Evolutionary conservation across 2,329 filamentous ascomycete genomes (phyloP), one percentile per base, ranked within the genome.

Genomic region (Sarocladium kiliense): DNA sequence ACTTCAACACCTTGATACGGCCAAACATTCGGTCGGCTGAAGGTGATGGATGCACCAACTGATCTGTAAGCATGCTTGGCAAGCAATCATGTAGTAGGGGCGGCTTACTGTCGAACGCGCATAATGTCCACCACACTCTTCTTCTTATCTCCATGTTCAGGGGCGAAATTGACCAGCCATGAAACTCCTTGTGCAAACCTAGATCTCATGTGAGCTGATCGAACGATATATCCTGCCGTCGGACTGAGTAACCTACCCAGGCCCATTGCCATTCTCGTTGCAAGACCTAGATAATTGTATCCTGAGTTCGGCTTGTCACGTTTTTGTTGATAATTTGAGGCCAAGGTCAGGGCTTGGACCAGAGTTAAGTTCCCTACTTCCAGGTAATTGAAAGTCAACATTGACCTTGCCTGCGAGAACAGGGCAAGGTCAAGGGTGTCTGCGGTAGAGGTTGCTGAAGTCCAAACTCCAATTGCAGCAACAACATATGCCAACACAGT

Each of bases 261-360:
- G 0, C 76, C 75, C 41, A 80, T 68, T 0, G 77, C 77, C 71
- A 80, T 76, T 23, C 77, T 66, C 18, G 74, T 69, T 0, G 77
- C 77, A 18, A 79, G 68, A 0, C 77, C 77, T n/a, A 77, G 68
- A 53, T 77, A 77, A 58, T 78, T 79, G 62, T 78, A 79, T 0
- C 75, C 75, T 0, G 77, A 78, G 58, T 80, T 80, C 3, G 77
- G 76, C 14, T 76, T 68, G 55, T 80, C 73, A 25, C 73, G 67
- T 59, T 79, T 79, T 56, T 80, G 78, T 3, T 78, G 66, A 60
- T 79, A 79, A 49, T 78, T 78, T 0, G 71, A 72, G 53, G 70
- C 68, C 2, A 79, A 63, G 1, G 68, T 65, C n/a, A 79, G 64
- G 0, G 71, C 71, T 58, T 78, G 76, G 1, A 78, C 74, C 0